Conservation (phyloP, 345 rosid species). For the Stellera chamaejasme region DNA sequence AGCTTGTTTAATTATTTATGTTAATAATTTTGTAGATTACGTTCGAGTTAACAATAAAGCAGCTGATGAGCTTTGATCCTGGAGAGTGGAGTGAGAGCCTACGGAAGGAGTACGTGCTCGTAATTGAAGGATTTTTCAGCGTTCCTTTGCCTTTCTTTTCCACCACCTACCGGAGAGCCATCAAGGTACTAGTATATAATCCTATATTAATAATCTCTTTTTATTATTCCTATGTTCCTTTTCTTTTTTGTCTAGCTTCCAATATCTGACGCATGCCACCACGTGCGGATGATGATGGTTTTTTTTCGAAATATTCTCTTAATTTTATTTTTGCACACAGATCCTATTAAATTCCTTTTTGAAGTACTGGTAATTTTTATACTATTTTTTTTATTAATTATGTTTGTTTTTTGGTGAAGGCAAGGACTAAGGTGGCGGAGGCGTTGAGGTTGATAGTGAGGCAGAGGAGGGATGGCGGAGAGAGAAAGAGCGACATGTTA, state of each 20-base stretch:
- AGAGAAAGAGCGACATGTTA: constrained; percentile 65
- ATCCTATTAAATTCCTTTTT: not conserved
- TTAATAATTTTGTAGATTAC: constrained; percentile 49
- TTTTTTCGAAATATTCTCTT: no score
- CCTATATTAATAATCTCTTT: no score
- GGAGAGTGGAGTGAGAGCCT: constrained; percentile 86
- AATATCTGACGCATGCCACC: not conserved
- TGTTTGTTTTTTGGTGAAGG: constrained; percentile 29
- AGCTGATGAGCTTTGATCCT: constrained; percentile 94
- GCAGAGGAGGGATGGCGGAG: constrained; percentile 47
- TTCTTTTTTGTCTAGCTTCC: not conserved
- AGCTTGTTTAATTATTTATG: not conserved
- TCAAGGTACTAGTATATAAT: constrained; percentile 39
- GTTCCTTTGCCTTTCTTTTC: constrained; percentile 80
- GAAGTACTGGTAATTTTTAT: not conserved
- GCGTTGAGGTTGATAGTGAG: constrained; percentile 72
- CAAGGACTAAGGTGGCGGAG: constrained; percentile 95
- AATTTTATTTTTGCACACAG: no score
- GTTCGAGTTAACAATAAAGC: constrained; percentile 85
- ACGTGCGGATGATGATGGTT: not conserved
- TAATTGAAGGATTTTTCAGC: constrained; percentile 93
- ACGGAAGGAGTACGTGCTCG: constrained; percentile 83
- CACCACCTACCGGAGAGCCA: constrained; percentile 78
- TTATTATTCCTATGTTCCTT: no score
- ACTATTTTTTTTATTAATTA: not conserved